Percentiles rank a stretch among this genome's conserved stretches.
Evolutionary conservation across 2,329 filamentous ascomycete species (phyloP).

Genomic region (Fusarium nanum): DNA sequence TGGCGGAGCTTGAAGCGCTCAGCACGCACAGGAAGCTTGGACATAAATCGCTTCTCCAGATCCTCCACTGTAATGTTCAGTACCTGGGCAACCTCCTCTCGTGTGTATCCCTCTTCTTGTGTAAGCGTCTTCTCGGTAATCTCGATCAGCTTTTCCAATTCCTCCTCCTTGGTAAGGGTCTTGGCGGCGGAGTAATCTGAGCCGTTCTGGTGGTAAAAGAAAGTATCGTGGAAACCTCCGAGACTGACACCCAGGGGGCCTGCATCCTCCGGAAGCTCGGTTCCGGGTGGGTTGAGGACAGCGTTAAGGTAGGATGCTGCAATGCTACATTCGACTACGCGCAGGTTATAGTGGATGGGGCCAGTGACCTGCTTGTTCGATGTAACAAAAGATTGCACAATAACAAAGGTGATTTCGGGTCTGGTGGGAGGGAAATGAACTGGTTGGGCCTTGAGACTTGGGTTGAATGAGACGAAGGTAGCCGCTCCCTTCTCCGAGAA

Average conservation of each 20-base stretch:
- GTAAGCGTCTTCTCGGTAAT: slow-evolving; percentile 77
- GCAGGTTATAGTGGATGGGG: slow-evolving; percentile 94
- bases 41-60: slow-evolving; percentile 82
- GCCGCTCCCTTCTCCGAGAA: slow-evolving; percentile 89
- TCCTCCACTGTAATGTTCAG: slow-evolving; percentile 76
- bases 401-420: slow-evolving; percentile 89
- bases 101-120: slow-evolving; percentile 86
- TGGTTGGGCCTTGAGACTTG: slow-evolving; percentile 78
- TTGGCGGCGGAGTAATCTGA: slow-evolving; percentile 57
- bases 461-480: slow-evolving; percentile 90
- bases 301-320: slow-evolving; percentile 78
- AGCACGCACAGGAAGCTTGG: slow-evolving; percentile 88
- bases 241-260: slow-evolving; percentile 86
- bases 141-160: slow-evolving; percentile 78
- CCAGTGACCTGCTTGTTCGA: slow-evolving; percentile 96
- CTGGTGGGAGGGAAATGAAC: slow-evolving; percentile 84
- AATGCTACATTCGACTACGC: slow-evolving; percentile 94
- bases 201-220: slow-evolving; percentile 68
- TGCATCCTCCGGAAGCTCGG: slow-evolving; percentile 77
- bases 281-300: slow-evolving; percentile 65
- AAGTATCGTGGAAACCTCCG: slow-evolving; percentile 86
- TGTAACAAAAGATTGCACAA: slow-evolving; percentile 93
- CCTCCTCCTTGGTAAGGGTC: slow-evolving; percentile 64
- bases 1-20: slow-evolving; percentile 89
- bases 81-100: slow-evolving; percentile 81